Evolutionary conservation across 192 early-diverging fungal genomes (phyloP).

Genomic region (Gryganskiella cystojenkinii): DNA sequence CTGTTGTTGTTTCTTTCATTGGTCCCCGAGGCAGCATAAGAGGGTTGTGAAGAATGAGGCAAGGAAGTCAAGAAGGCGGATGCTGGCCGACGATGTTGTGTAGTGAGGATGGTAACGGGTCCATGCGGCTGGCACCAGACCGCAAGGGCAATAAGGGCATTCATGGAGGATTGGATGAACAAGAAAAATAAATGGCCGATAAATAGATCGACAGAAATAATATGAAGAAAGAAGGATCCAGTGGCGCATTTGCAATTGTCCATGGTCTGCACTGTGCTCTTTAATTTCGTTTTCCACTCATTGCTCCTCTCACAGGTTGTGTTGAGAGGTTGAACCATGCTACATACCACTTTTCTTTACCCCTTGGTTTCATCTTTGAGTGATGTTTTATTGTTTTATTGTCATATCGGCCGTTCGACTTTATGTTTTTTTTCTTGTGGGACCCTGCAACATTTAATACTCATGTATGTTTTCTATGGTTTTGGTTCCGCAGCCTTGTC

Average conservation of each 20-base stretch:
- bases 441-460: background rate
- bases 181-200: background rate
- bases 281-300: too few relatives aligned
- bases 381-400: too few relatives aligned
- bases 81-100: constrained; percentile 42
- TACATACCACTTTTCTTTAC: too few relatives aligned
- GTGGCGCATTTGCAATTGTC: too few relatives aligned
- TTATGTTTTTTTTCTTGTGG: background rate
- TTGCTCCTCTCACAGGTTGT: too few relatives aligned
- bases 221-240: background rate
- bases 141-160: constrained; percentile 50
- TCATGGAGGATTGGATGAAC: constrained; percentile 16
- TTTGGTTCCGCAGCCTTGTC: constrained; percentile 64
- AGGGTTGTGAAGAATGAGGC: background rate
- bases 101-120: constrained; percentile 53
- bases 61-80: constrained; percentile 10
- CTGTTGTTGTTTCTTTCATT: background rate
- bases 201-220: background rate
- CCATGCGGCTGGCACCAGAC: constrained; percentile 53
- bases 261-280: too few relatives aligned
- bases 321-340: too few relatives aligned
- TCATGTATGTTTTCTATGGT: background rate
- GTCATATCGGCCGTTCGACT: too few relatives aligned
- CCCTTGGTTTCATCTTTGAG: too few relatives aligned
- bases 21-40: background rate